Evolutionary conservation across 805 yeast genomes (phyloP).

Genomic region (Torulaspora indica): DNA sequence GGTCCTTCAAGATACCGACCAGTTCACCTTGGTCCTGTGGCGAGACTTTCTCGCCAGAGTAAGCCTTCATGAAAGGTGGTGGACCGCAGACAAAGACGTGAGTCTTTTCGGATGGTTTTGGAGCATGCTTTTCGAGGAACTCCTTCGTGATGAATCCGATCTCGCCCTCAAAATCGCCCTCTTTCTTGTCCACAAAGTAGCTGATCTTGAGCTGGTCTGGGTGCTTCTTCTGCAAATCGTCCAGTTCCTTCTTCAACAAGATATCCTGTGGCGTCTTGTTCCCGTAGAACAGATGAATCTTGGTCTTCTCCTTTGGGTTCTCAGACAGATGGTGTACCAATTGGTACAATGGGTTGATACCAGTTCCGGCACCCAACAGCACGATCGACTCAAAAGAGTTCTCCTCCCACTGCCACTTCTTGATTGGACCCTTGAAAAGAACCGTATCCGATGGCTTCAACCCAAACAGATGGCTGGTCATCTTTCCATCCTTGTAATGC

Average conservation of each 20-base stretch:
- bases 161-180: slow-evolving; percentile 48
- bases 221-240: slow-evolving; percentile 46
- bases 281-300: slow-evolving; percentile 79
- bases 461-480: slow-evolving; percentile 65
- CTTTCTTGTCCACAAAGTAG: slow-evolving; percentile 72
- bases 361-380: slow-evolving; percentile 93
- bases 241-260: slow-evolving; percentile 73
- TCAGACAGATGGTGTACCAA: slow-evolving; percentile 67
- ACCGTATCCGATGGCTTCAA: slow-evolving; percentile 77
- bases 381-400: slow-evolving; percentile 77
- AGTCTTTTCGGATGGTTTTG: slow-evolving; percentile 62
- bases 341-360: slow-evolving; percentile 95
- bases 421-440: slow-evolving; percentile 89
- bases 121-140: slow-evolving; percentile 54
- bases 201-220: slow-evolving; percentile 74
- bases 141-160: slow-evolving; percentile 78
- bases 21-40: slow-evolving; percentile 95
- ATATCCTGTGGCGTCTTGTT: slow-evolving; percentile 73
- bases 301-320: slow-evolving; percentile 84
- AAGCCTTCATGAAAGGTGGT: slow-evolving; percentile 79
- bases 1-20: slow-evolving; percentile 77
- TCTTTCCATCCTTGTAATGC: slow-evolving; percentile 78
- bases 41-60: slow-evolving; percentile 79
- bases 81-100: slow-evolving; percentile 94
- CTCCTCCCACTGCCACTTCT: slow-evolving; percentile 86